Evolutionary conservation across 495 filamentous ascomycete genomes (phyloP).

Genomic region (Penicillium alfredii): DNA sequence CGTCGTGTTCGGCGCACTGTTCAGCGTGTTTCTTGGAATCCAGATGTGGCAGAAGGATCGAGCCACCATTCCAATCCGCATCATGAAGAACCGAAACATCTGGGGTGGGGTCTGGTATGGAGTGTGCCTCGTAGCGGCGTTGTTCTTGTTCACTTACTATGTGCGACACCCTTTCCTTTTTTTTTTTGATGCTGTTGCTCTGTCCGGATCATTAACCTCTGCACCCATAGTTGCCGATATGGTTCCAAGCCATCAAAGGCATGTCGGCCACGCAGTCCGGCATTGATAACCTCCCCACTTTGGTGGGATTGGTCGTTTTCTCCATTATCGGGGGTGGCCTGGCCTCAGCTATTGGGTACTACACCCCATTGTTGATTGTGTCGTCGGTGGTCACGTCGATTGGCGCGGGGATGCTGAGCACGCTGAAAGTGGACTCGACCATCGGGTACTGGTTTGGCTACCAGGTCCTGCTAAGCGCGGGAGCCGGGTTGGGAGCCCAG

Average conservation of each 20-base stretch:
- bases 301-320: slow-evolving; percentile 15
- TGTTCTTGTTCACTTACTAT: slow-evolving; percentile 27
- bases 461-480: slow-evolving; percentile 20
- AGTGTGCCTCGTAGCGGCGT: slow-evolving; percentile 44
- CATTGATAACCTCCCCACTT: slow-evolving; percentile 23
- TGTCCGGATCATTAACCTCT: slow-evolving; percentile 1
- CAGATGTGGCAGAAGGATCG: background rate
- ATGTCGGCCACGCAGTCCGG: slow-evolving; percentile 26
- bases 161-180: slow-evolving; percentile 5
- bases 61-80: background rate
- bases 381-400: slow-evolving; percentile 50
- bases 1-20: slow-evolving; percentile 10
- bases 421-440: slow-evolving; percentile 13
- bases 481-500: slow-evolving; percentile 21
- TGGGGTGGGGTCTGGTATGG: slow-evolving; percentile 38
- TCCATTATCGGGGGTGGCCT: slow-evolving; percentile 15
- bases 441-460: slow-evolving; percentile 21
- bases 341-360: slow-evolving; percentile 22
- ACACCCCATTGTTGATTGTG: slow-evolving; percentile 52
- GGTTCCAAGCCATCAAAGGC: slow-evolving; percentile 32
- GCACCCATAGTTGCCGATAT: slow-evolving; percentile 32
- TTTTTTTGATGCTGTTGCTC: too few species aligned
- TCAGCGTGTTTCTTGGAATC: background rate
- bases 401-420: slow-evolving; percentile 47
- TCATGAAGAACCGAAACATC: slow-evolving; percentile 54